phyloP scores from a whole-genome alignment of 805 yeast species.

The Ogataea philodendri region DNA sequence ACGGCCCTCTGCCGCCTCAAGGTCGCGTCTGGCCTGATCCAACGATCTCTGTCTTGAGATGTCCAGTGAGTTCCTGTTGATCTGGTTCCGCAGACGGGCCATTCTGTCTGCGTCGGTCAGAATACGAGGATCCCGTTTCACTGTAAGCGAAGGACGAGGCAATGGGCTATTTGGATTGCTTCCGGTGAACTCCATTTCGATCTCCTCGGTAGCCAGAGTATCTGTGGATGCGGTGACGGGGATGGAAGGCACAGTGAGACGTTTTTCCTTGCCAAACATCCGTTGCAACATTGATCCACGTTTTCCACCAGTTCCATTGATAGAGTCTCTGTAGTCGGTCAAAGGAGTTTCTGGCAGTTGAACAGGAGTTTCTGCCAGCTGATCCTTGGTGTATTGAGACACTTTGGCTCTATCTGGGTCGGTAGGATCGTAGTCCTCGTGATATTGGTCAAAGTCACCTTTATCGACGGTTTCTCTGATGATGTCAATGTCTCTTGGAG shows the following conservation, averaged over 20 bases:
- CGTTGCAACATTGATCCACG: slow-evolving; percentile 41
- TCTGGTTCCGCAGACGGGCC: slow-evolving; percentile 16
- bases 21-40: slow-evolving; percentile 25
- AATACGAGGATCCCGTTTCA: slow-evolving; percentile 23
- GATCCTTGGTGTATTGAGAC: slow-evolving; percentile 41
- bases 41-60: slow-evolving; percentile 24
- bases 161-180: slow-evolving; percentile 32
- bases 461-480: slow-evolving; percentile 65
- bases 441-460: slow-evolving; percentile 69
- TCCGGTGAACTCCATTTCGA: slow-evolving; percentile 43
- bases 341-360: slow-evolving; percentile 16
- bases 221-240: slow-evolving; percentile 36
- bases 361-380: slow-evolving; percentile 29
- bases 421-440: slow-evolving; percentile 72
- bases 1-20: slow-evolving; percentile 24
- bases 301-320: slow-evolving; percentile 35
- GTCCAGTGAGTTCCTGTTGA: slow-evolving; percentile 23
- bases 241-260: slow-evolving; percentile 30
- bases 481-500: slow-evolving; percentile 70
- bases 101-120: slow-evolving; percentile 26
- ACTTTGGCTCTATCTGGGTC: slow-evolving; percentile 64
- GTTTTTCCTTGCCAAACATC: slow-evolving; percentile 31
- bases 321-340: slow-evolving; percentile 33
- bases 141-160: slow-evolving; percentile 31
- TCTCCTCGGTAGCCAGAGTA: slow-evolving; percentile 47